Percentiles rank a stretch among this genome's conserved stretches.
phyloP scores from a whole-genome alignment of 345 rosid genomes.

The Eucalyptus melliodora region DNA sequence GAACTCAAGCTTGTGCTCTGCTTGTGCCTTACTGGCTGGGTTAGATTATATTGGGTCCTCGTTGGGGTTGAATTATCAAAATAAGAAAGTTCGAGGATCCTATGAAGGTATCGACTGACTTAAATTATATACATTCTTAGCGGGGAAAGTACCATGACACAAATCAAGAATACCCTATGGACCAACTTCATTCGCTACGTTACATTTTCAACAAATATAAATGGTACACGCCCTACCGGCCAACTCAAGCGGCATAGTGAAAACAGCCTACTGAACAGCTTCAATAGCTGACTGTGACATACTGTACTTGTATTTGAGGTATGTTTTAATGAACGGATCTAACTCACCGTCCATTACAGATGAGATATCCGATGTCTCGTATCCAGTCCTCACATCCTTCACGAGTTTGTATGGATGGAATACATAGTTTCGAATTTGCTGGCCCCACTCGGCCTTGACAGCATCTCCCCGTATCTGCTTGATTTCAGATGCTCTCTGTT shows the following conservation, averaged over 20 bases:
- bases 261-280: neutral
- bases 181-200: neutral
- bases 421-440: constrained; percentile 84
- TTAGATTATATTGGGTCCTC: neutral
- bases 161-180: neutral
- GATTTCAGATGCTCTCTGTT: constrained; percentile 84
- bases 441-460: constrained; percentile 99
- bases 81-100: neutral
- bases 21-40: neutral
- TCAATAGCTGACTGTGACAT: constrained; percentile 15
- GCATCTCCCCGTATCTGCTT: constrained; percentile 92
- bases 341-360: constrained; percentile 97
- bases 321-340: constrained; percentile 81
- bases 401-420: constrained; percentile 97
- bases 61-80: neutral
- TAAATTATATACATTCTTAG: neutral
- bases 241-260: neutral
- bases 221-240: neutral
- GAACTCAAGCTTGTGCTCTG: neutral
- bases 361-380: constrained; percentile 69
- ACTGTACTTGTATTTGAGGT: constrained; percentile 69
- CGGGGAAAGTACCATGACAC: neutral
- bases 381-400: constrained; percentile 72
- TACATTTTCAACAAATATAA: neutral
- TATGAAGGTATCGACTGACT: neutral